These are phyloP conservation scores for Monilinia vaccinii-corymbosi DNA, from an alignment of 2,329 filamentous ascomycete species.

Conservation along the genomic window DNA sequence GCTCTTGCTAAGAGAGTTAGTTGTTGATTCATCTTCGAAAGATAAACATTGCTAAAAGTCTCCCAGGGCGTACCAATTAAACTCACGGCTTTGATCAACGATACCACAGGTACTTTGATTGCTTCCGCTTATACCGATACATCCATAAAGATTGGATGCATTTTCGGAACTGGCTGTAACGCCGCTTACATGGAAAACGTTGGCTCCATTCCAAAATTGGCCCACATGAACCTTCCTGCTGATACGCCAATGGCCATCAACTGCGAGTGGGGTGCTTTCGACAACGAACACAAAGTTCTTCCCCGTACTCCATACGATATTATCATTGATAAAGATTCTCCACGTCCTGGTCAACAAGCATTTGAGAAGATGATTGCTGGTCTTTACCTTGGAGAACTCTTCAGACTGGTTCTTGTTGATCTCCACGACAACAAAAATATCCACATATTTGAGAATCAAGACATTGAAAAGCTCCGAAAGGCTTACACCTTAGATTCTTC, in stretches of 20 bases:
- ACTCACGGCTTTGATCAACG: conserved; percentile 88
- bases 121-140: conserved; percentile 95
- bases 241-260: conserved; percentile 90
- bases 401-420: conserved; percentile 79
- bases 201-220: conserved; percentile 87
- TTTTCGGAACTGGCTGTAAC: conserved; percentile 97
- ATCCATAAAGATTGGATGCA: conserved; percentile 90
- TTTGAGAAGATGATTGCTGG: conserved; percentile 99
- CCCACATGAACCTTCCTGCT: conserved; percentile 77
- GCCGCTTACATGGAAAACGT: conserved; percentile 96
- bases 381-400: conserved; percentile 88
- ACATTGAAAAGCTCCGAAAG: conserved; percentile 71
- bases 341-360: conserved; percentile 84
- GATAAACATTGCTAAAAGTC: conserved; percentile 13
- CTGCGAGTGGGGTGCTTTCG: conserved; percentile 95
- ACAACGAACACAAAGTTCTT: conserved; percentile 84
- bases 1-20: conserved; percentile 61
- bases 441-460: conserved; percentile 75
- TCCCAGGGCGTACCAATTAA: conserved; percentile 78
- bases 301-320: conserved; percentile 80
- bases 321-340: conserved; percentile 82
- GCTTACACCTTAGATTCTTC: conserved; percentile 87
- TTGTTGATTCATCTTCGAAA: conserved; percentile 4
- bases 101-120: conserved; percentile 94
- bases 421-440: conserved; percentile 69